Conservation (phyloP, 2,329 filamentous ascomycete species). For the Xylaria digitata region DNA sequence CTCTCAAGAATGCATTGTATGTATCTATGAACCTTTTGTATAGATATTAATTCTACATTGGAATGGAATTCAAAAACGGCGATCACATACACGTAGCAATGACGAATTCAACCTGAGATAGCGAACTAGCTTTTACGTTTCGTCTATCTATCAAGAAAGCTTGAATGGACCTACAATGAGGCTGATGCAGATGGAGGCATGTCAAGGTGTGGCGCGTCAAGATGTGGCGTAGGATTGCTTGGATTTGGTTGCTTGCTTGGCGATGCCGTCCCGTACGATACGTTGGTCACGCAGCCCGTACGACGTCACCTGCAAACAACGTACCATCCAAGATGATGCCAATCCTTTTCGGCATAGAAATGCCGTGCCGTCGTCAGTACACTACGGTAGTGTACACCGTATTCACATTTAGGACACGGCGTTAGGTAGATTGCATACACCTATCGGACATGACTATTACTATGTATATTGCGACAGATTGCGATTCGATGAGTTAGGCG, state of each 20-base stretch:
- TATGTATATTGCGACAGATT: too few relatives aligned
- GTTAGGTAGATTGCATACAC: neutral
- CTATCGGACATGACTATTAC: too few relatives aligned
- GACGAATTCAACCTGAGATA: neutral
- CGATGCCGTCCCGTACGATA: slow-evolving; percentile 10
- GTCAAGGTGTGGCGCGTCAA: neutral
- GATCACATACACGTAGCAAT: neutral
- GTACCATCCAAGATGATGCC: neutral
- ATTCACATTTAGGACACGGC: neutral
- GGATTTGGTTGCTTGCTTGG: slow-evolving; percentile 26
- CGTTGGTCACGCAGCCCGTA: slow-evolving; percentile 8
- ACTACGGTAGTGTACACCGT: too few relatives aligned
- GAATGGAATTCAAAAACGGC: too few relatives aligned
- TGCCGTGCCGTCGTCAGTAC: slow-evolving; percentile 14
- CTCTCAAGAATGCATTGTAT: neutral
- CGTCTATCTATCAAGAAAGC: too few relatives aligned
- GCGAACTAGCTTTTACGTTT: neutral
- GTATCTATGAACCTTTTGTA: neutral
- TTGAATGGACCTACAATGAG: neutral
- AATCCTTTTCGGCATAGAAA: slow-evolving; percentile 29
- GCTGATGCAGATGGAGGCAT: slow-evolving; percentile 1
- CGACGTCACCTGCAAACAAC: slow-evolving; percentile 15
- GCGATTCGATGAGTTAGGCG: too few relatives aligned
- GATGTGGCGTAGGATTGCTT: neutral
- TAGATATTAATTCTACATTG: too few relatives aligned